Percentiles rank a stretch among this genome's conserved stretches.
These are phyloP conservation scores for Ogataea kodamae DNA, from an alignment of 805 yeast species.

Conservation along the genomic window DNA sequence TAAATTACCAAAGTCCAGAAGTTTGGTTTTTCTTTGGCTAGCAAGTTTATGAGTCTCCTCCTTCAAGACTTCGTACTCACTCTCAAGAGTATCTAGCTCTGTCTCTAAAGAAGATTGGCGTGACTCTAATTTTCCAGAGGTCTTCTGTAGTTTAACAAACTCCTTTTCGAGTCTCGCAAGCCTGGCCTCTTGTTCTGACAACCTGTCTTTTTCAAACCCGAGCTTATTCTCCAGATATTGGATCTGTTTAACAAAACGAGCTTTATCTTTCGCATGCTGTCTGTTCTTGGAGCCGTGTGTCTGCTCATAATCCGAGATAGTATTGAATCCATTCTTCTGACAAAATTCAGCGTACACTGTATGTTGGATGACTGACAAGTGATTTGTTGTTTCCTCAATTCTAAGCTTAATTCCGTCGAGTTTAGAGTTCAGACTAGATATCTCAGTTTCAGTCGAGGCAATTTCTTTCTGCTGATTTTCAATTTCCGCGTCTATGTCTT, in stretches of 20 bases:
- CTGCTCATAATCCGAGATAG: constrained; percentile 66
- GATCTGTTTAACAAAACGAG: constrained; percentile 59
- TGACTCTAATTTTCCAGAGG: constrained; percentile 31
- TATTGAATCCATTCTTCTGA: constrained; percentile 45
- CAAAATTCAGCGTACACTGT: constrained; percentile 55
- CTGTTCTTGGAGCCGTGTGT: constrained; percentile 58
- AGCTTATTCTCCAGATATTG: constrained; percentile 57
- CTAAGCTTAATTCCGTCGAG: constrained; percentile 28
- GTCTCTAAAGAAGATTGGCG: constrained; percentile 33
- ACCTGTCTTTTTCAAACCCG: constrained; percentile 60
- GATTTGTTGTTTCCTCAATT: constrained; percentile 24
- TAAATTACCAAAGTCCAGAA: constrained; percentile 22
- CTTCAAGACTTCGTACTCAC: constrained; percentile 38
- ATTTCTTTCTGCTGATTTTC: constrained; percentile 38
- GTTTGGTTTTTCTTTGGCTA: constrained; percentile 14
- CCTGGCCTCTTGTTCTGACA: constrained; percentile 47
- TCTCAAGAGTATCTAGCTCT: constrained; percentile 37
- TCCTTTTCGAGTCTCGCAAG: constrained; percentile 42
- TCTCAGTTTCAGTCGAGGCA: constrained; percentile 24
- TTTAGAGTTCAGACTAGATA: constrained; percentile 21
- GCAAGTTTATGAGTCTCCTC: constrained; percentile 31
- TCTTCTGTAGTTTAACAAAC: constrained; percentile 34
- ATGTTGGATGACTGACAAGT: constrained; percentile 36
- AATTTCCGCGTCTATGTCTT: constrained; percentile 44
- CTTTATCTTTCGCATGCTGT: constrained; percentile 55